A percentile compares a stretch with the other conserved stretches of the same genome.
phyloP scores from a whole-genome alignment of 257 asterid species.

The Solanum chaucha region DNA sequence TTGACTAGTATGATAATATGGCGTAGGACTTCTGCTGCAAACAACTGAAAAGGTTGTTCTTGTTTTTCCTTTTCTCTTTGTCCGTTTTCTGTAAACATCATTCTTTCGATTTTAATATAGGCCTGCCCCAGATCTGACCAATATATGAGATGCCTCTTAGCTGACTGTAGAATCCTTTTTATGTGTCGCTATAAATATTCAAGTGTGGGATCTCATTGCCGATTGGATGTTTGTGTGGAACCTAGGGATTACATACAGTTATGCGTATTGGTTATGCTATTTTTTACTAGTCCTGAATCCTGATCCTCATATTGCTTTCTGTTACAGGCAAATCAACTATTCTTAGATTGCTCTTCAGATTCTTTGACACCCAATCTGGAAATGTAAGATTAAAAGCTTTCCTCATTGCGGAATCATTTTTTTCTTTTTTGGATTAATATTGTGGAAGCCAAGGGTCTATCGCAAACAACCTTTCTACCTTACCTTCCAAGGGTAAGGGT shows the following conservation, averaged over 20 bases:
- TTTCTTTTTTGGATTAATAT: neutral
- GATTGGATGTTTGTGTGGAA: neutral
- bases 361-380: slow-evolving; percentile 78
- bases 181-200: neutral
- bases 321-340: slow-evolving; percentile 90
- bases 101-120: neutral
- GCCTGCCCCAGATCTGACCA: neutral
- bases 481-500: neutral
- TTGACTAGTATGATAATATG: neutral
- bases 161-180: neutral
- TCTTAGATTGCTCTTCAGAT: slow-evolving; percentile 88
- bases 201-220: neutral
- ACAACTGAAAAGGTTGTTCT: neutral
- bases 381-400: slow-evolving; percentile 37
- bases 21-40: neutral
- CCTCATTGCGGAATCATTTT: neutral
- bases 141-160: neutral
- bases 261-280: neutral
- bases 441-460: neutral
- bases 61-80: neutral
- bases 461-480: neutral
- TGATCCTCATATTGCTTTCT: slow-evolving; percentile 4
- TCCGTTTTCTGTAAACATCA: neutral
- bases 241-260: neutral
- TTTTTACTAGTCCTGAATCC: neutral